Base-by-base conservation (phyloP, 768 basidiomycete species). In the Rhodosporidiobolus sp. region DNA sequence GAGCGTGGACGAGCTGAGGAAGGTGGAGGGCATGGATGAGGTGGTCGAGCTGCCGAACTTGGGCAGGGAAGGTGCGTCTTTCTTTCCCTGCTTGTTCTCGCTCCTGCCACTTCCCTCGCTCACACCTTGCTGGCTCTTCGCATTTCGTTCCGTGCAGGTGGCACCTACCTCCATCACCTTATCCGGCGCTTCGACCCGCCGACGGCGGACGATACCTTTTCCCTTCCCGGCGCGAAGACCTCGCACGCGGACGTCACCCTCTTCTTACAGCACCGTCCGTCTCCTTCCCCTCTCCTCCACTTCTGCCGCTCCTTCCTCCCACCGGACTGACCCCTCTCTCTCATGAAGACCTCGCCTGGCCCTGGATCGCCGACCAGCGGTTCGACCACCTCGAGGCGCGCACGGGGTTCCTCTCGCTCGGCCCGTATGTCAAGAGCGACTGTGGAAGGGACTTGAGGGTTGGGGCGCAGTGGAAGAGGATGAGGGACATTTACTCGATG, bases 401-500 rank as follows among this genome's bases (percentile, higher is more conserved):
- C 16, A 69, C 67, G 5, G 67, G 67, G 3, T 69, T 28, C 61
- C 14, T 69, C 3, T 2, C n/a, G 17, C 46, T 69, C 28, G 60
- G 54, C 10, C 61, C 67, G 32, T 69, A 57, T 34, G 28, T 62
- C 54, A 35, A 57, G 32, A 59, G 32, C 35, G 76, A 77, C 26
- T 68, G 70, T 38, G 81, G 79, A 10, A 55, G 67, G 10, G 81
- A 82, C 54, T 63, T 69, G 50, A 49, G 67, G 6, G 78, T 76
- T 8, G 77, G 78, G 61, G 69, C 62, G n/a, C 10, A 56, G 34
- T 79, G 78, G 49, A 74, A 76, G 24, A 64, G 80, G 28, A 79
- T 81, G 66, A 61, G 67, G 12, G 77, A 80, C 66, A 78, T 81
- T 58, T 82, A 80, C 63, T 70, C 68, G 49, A 71, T 77, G 63